These are phyloP conservation scores for Cerioporus squamosus DNA, from an alignment of 1,284 basidiomycete genomes.

Conservation along the genomic window DNA sequence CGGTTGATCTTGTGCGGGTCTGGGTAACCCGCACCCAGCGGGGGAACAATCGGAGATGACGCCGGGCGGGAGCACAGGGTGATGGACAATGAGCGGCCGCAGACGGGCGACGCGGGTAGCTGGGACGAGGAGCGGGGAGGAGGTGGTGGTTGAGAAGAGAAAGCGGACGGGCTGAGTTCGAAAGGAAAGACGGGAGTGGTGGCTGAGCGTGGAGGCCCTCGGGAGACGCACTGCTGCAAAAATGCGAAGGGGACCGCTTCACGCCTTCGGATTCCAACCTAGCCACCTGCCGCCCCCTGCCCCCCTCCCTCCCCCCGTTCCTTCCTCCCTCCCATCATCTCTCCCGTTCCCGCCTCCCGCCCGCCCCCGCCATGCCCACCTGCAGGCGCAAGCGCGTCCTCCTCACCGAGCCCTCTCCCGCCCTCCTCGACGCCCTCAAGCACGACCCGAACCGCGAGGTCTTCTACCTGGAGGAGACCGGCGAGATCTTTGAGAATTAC, in stretches of 20 bases:
- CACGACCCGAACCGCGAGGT: conserved; percentile 74
- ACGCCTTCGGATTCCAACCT: conserved; percentile 36
- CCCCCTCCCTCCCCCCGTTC: conserved; percentile 29
- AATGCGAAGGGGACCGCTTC: conserved; percentile 38
- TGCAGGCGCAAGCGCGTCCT: conserved; percentile 91
- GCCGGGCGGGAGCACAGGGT: conserved; percentile 12
- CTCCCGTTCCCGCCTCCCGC: conserved; percentile 11
- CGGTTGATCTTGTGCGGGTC: conserved; percentile 19
- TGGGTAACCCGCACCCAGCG: conserved; percentile 9
- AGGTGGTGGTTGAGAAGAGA: conserved; percentile 14
- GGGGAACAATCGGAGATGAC: conserved; percentile 16
- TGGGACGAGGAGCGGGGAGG: conserved; percentile 1
- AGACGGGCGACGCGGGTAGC: neutral
- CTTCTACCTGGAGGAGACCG: conserved; percentile 90
- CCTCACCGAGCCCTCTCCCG: conserved; percentile 77
- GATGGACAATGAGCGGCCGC: neutral
- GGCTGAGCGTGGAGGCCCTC: conserved; percentile 33
- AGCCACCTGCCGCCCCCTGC: conserved; percentile 33
- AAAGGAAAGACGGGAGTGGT: conserved; percentile 21
- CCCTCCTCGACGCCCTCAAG: conserved; percentile 65
- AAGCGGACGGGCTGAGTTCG: conserved; percentile 26
- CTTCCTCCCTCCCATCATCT: conserved; percentile 23
- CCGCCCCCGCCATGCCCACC: conserved; percentile 69
- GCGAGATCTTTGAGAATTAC: conserved; percentile 94
- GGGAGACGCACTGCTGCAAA: conserved; percentile 38